Evolutionary conservation across 768 basidiomycete species (phyloP).

Genomic region (Suillus weaverae): DNA sequence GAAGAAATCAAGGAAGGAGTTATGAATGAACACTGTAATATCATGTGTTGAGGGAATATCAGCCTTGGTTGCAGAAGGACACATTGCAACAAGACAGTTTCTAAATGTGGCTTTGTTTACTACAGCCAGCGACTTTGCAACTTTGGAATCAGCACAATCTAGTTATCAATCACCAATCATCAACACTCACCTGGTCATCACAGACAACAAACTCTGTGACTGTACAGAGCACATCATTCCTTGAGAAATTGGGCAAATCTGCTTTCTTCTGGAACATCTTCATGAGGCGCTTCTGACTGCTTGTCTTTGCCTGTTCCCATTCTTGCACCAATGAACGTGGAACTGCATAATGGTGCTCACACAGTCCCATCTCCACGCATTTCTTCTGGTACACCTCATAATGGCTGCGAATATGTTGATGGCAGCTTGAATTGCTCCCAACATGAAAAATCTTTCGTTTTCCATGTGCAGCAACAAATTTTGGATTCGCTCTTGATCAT

Average conservation of each 20-base stretch:
- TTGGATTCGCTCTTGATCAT: not conserved
- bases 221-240: slow-evolving; percentile 11
- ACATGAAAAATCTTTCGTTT: slow-evolving; percentile 7
- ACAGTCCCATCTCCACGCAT: not conserved
- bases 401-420: slow-evolving; percentile 2
- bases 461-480: not conserved
- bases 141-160: not conserved
- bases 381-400: slow-evolving; percentile 1
- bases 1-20: slow-evolving; percentile 14
- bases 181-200: slow-evolving; percentile 18
- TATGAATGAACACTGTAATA: slow-evolving; percentile 18
- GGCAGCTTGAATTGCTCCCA: slow-evolving; percentile 5
- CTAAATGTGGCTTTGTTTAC: slow-evolving; percentile 16
- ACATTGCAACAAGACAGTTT: slow-evolving; percentile 20
- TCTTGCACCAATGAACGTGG: not conserved
- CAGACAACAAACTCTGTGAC: slow-evolving; percentile 16
- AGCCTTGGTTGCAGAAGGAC: slow-evolving; percentile 12
- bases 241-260: slow-evolving; percentile 13
- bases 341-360: not conserved
- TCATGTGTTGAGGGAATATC: slow-evolving; percentile 20
- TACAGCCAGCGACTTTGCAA: slow-evolving; percentile 15
- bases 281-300: not conserved
- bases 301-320: not conserved
- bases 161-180: not conserved
- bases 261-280: not conserved